Percentiles rank a stretch among this genome's conserved stretches.
Conservation (phyloP, 1,284 basidiomycete genomes). For the Ceratobasidium sp. region DNA sequence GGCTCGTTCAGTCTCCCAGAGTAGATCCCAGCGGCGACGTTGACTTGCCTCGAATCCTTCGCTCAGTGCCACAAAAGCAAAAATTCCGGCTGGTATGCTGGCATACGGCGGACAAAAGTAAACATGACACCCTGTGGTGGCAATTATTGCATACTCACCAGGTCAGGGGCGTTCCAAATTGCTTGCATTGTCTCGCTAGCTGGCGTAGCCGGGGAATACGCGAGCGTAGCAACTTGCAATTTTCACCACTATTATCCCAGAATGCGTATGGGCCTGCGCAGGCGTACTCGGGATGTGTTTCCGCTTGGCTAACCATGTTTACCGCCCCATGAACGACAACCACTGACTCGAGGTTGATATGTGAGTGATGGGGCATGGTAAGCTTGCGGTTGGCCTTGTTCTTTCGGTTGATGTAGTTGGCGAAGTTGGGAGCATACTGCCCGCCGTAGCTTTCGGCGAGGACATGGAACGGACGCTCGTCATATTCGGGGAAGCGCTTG, state of each 20-base stretch:
- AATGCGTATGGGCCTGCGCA: slow-evolving; percentile 29
- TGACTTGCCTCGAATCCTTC: slow-evolving; percentile 26
- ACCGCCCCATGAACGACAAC: slow-evolving; percentile 27
- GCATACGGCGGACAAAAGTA: too few relatives aligned
- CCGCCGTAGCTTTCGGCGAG: slow-evolving; percentile 68
- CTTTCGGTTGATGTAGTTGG: slow-evolving; percentile 62
- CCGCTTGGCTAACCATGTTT: background rate
- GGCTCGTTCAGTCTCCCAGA: background rate
- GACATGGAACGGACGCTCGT: slow-evolving; percentile 54
- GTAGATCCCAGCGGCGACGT: background rate
- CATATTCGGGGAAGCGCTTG: slow-evolving; percentile 53
- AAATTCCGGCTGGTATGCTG: slow-evolving; percentile 27
- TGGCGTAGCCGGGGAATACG: slow-evolving; percentile 11
- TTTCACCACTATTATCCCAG: slow-evolving; percentile 31
- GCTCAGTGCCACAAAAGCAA: background rate
- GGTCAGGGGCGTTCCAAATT: slow-evolving; percentile 30
- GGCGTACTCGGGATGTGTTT: slow-evolving; percentile 31
- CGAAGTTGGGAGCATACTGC: slow-evolving; percentile 69
- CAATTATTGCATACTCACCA: too few relatives aligned
- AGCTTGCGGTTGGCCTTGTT: slow-evolving; percentile 49
- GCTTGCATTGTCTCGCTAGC: slow-evolving; percentile 11
- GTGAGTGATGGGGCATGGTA: background rate
- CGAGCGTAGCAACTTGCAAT: slow-evolving; percentile 31
- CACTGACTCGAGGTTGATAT: slow-evolving; percentile 29
- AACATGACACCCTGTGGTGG: too few relatives aligned